Evolutionary conservation across 2,329 filamentous ascomycete genomes (phyloP).

Genomic region (Aspergillus sp.): DNA sequence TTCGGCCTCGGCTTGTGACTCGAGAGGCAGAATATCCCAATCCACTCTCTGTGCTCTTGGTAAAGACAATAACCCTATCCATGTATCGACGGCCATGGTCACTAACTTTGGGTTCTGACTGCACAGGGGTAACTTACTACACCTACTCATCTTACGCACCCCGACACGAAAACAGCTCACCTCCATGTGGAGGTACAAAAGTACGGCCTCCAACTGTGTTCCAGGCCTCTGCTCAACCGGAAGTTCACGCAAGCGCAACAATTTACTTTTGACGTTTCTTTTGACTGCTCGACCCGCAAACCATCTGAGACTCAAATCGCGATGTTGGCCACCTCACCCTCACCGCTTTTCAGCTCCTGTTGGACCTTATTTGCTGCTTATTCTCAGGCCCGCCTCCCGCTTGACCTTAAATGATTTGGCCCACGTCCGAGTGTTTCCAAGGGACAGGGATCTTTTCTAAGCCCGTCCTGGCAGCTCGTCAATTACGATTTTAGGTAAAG

Average conservation of each 20-base stretch:
- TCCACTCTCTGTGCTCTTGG: not conserved
- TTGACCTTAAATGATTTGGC: conserved; percentile 2
- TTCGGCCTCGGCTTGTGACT: not conserved
- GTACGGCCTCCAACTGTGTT: not conserved
- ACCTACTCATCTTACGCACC: no score
- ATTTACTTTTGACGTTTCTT: not conserved
- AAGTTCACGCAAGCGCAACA: not conserved
- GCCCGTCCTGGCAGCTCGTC: conserved; percentile 20
- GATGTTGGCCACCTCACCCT: conserved; percentile 16
- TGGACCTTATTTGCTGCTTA: conserved; percentile 9
- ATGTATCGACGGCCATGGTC: not conserved
- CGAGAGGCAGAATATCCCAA: not conserved
- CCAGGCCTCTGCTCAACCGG: not conserved
- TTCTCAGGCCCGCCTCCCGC: conserved; percentile 8
- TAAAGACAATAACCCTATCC: not conserved
- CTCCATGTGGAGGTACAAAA: not conserved
- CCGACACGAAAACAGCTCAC: not conserved
- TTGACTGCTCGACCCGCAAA: conserved; percentile 1
- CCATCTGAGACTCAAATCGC: not conserved
- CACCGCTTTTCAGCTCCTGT: conserved; percentile 21
- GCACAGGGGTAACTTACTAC: no score
- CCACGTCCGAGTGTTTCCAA: conserved; percentile 11
- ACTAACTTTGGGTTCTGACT: no score
- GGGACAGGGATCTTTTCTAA: conserved; percentile 17
- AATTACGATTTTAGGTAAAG: conserved; percentile 15